Conservation (phyloP, 345 rosid species). For the Bruguiera gymnorhiza region DNA sequence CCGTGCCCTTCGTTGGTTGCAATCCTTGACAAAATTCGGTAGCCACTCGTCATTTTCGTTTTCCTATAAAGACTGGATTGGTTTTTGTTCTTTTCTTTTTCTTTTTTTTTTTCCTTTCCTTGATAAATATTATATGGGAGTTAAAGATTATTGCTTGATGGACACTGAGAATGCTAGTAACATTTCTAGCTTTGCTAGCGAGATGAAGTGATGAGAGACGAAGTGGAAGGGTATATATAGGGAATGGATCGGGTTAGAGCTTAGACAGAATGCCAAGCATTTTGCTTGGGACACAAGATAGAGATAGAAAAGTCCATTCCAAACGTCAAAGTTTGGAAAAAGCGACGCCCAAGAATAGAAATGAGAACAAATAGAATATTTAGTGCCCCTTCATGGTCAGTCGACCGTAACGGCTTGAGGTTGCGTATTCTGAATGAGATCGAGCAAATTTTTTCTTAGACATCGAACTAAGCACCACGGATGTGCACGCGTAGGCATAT, state of each 20-base stretch:
- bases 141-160: background rate
- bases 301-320: background rate
- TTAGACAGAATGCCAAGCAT: background rate
- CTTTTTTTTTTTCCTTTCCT: background rate
- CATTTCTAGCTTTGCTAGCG: background rate
- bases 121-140: background rate
- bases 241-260: background rate
- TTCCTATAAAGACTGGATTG: background rate
- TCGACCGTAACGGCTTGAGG: constrained; percentile 14
- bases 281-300: background rate
- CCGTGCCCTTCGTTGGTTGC: constrained; percentile 63
- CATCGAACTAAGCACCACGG: too few species aligned
- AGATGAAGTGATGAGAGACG: background rate
- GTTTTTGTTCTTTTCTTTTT: too few species aligned
- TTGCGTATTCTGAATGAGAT: constrained; percentile 8
- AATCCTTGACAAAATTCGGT: constrained; percentile 46
- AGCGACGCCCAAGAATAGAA: background rate
- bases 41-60: constrained; percentile 9
- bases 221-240: constrained; percentile 9
- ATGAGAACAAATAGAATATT: background rate
- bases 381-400: background rate
- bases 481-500: too few species aligned
- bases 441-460: too few species aligned
- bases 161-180: background rate
- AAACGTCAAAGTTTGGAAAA: background rate